Percentiles rank a stretch among this genome's conserved stretches.
These are phyloP conservation scores for Sarocladium brachiariae DNA, from an alignment of 2,329 filamentous ascomycete genomes.

Conservation along the genomic window DNA sequence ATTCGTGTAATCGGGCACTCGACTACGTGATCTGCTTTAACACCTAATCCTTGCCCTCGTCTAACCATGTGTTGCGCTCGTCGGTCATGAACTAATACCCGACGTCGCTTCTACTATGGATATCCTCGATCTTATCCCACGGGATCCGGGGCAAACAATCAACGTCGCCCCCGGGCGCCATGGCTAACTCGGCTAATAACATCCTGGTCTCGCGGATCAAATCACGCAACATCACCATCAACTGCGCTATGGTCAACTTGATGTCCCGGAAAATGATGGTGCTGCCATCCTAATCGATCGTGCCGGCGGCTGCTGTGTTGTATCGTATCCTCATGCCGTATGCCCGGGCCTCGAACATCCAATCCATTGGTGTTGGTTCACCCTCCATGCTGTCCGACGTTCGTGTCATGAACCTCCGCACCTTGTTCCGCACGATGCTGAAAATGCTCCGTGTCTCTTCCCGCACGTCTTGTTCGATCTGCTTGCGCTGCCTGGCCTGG, in stretches of 20 bases:
- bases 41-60: not conserved
- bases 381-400: not conserved
- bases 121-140: not conserved
- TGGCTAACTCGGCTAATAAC: not conserved
- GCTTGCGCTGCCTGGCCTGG: not conserved
- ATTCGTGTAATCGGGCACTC: not conserved
- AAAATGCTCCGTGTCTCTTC: constrained; percentile 1
- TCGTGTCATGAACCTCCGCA: not conserved
- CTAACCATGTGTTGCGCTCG: not conserved
- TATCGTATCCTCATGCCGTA: not conserved
- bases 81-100: not conserved
- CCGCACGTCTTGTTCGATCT: constrained; percentile 5
- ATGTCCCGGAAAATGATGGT: not conserved
- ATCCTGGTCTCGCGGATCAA: not conserved
- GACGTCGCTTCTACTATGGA: not conserved
- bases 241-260: not conserved
- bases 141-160: not conserved
- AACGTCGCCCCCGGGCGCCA: not conserved
- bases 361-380: constrained; percentile 2
- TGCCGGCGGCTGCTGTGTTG: not conserved
- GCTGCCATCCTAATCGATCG: not conserved
- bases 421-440: constrained; percentile 2
- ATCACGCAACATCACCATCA: not conserved
- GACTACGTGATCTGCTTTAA: not conserved
- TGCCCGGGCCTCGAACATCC: not conserved